Conservation (phyloP, 2,329 filamentous ascomycete genomes). For the Diaporthe sp. region DNA sequence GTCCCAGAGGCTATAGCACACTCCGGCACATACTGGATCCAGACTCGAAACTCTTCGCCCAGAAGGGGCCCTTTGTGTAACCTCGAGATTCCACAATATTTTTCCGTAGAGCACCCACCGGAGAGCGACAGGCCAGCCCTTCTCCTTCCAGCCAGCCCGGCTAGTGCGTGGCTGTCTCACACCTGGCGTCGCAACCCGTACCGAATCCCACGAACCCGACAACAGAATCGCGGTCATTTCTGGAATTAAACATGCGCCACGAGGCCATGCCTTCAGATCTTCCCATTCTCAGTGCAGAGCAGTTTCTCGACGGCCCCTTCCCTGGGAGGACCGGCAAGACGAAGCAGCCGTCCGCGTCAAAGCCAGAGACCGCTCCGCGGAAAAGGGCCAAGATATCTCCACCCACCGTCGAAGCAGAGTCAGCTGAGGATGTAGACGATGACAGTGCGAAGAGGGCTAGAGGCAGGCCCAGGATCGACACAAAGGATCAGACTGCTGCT, state of each 20-base stretch:
- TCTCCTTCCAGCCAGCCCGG: neutral
- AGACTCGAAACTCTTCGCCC: neutral
- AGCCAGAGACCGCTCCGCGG: slow-evolving; percentile 37
- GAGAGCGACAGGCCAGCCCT: neutral
- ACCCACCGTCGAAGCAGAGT: neutral
- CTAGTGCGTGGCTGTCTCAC: neutral
- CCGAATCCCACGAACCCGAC: neutral
- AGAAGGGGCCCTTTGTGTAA: slow-evolving; percentile 6
- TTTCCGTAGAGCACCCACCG: slow-evolving; percentile 6
- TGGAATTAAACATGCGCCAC: slow-evolving; percentile 21
- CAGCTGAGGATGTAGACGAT: slow-evolving; percentile 43
- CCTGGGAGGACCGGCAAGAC: slow-evolving; percentile 42
- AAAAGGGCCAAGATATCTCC: slow-evolving; percentile 33
- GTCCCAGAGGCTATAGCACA: neutral
- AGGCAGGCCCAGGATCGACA: slow-evolving; percentile 80
- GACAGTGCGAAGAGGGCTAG: slow-evolving; percentile 70
- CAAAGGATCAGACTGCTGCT: slow-evolving; percentile 80
- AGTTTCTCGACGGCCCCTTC: slow-evolving; percentile 49
- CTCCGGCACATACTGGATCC: slow-evolving; percentile 1
- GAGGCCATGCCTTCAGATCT: slow-evolving; percentile 46
- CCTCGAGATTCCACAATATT: neutral
- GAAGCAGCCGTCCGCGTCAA: slow-evolving; percentile 39
- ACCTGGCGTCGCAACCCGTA: neutral
- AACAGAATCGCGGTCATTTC: neutral
- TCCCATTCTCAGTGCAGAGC: slow-evolving; percentile 59